phyloP scores from a whole-genome alignment of 1,284 basidiomycete genomes.

The Vanrija sp. region DNA sequence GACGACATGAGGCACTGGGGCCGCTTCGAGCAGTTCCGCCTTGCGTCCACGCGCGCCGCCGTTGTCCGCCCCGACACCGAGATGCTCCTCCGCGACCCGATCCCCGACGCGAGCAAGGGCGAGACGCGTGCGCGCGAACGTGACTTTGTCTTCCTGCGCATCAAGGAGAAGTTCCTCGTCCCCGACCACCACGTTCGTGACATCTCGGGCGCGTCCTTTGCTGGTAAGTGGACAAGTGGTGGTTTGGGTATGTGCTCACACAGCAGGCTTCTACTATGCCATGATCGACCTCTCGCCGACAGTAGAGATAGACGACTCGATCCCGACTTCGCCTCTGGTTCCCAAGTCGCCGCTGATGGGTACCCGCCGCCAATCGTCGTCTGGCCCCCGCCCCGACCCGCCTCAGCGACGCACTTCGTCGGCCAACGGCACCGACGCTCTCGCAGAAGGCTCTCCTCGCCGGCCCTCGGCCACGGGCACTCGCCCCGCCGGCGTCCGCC shows the following conservation, averaged over 20 bases:
- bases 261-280: constrained; percentile 72
- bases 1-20: constrained; percentile 89
- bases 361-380: constrained; percentile 10
- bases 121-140: constrained; percentile 37
- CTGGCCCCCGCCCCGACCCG: constrained; percentile 11
- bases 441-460: constrained; percentile 5
- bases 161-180: constrained; percentile 94
- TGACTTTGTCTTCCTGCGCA: constrained; percentile 74
- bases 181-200: constrained; percentile 90
- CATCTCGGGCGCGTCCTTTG: constrained; percentile 92
- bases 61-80: constrained; percentile 61
- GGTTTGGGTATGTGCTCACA: not conserved
- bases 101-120: constrained; percentile 28
- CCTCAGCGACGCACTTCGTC: constrained; percentile 18
- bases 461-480: constrained; percentile 12
- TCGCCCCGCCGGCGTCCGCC: constrained; percentile 15
- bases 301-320: constrained; percentile 17
- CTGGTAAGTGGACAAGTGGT: constrained; percentile 59
- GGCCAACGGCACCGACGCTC: not conserved
- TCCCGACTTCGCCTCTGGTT: constrained; percentile 27
- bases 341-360: constrained; percentile 17
- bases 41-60: constrained; percentile 53
- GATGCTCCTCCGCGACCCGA: constrained; percentile 61
- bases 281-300: constrained; percentile 47
- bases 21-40: constrained; percentile 84